These are phyloP conservation scores for Xylaria sp. DNA, from an alignment of 2,329 filamentous ascomycete species.

Conservation along the genomic window DNA sequence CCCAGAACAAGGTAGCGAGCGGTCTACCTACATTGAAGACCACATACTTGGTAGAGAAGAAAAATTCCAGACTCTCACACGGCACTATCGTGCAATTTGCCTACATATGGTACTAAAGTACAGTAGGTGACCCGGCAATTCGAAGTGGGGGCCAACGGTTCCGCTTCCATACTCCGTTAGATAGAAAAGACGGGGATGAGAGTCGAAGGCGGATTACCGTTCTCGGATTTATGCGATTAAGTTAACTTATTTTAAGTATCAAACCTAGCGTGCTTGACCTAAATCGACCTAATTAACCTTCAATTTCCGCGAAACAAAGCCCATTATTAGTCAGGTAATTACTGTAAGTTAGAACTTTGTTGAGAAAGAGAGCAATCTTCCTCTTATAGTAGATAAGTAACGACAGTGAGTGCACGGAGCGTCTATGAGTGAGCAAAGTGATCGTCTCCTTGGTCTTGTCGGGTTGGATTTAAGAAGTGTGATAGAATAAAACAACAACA, in stretches of 20 bases:
- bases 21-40: conserved; percentile 23
- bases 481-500: neutral
- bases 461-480: neutral
- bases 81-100: neutral
- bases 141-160: conserved; percentile 23
- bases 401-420: neutral
- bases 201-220: conserved; percentile 27
- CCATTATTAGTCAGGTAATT: neutral
- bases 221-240: conserved; percentile 24
- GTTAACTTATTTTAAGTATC: neutral
- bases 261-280: neutral
- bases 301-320: neutral
- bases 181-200: conserved; percentile 4
- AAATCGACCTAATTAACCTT: neutral
- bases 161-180: conserved; percentile 11
- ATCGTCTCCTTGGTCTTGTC: neutral
- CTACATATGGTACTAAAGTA: neutral
- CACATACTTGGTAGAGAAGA: conserved; percentile 2
- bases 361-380: neutral
- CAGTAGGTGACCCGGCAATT: conserved; percentile 26
- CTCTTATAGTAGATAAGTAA: neutral
- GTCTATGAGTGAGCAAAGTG: neutral
- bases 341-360: neutral
- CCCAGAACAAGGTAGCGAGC: conserved; percentile 10
- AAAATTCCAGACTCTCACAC: conserved; percentile 8